Evolutionary conservation across 257 asterid genomes (phyloP).

Genomic region (Primulina eburnea): DNA sequence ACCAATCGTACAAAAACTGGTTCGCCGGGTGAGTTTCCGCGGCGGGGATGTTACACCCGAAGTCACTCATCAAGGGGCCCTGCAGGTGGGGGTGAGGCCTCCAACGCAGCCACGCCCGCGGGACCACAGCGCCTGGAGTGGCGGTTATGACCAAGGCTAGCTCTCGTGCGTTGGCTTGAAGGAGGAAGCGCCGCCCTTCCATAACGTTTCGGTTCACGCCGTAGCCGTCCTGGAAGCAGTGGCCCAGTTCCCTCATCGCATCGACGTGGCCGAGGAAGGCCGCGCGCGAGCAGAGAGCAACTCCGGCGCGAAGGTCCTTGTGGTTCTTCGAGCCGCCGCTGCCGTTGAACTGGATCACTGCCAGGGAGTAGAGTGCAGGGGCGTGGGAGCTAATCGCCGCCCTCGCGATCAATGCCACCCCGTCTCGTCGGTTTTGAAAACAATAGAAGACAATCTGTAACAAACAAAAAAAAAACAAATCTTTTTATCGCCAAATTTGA

Average conservation of each 20-base stretch:
- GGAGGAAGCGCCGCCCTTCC: constrained; percentile 82
- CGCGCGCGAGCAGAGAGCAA: constrained; percentile 87
- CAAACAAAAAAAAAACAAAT: constrained; percentile 6
- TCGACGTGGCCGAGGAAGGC: constrained; percentile 91
- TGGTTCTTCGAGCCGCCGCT: constrained; percentile 91
- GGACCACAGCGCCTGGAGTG: constrained; percentile 47
- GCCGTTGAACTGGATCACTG: constrained; percentile 91
- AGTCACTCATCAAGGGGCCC: constrained; percentile 79
- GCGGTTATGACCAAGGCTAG: constrained; percentile 60
- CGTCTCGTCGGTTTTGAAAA: constrained; percentile 73
- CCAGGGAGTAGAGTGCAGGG: constrained; percentile 83
- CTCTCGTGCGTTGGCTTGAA: constrained; percentile 99
- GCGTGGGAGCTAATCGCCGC: constrained; percentile 94
- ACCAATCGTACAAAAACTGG: constrained; percentile 76
- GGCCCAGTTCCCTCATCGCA: constrained; percentile 94
- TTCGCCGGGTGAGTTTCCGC: constrained; percentile 78
- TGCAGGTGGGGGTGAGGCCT: constrained; percentile 48
- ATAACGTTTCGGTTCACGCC: constrained; percentile 84
- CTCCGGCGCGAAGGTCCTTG: constrained; percentile 91
- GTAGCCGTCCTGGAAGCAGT: constrained; percentile 96
- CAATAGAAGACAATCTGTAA: constrained; percentile 92
- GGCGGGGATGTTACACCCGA: constrained; percentile 87
- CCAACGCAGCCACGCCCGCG: constrained; percentile 62
- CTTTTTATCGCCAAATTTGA: background rate
- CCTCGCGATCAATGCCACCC: constrained; percentile 89